phyloP scores from a whole-genome alignment of 2,329 filamentous ascomycete species.

The Curvularia spicifera region DNA sequence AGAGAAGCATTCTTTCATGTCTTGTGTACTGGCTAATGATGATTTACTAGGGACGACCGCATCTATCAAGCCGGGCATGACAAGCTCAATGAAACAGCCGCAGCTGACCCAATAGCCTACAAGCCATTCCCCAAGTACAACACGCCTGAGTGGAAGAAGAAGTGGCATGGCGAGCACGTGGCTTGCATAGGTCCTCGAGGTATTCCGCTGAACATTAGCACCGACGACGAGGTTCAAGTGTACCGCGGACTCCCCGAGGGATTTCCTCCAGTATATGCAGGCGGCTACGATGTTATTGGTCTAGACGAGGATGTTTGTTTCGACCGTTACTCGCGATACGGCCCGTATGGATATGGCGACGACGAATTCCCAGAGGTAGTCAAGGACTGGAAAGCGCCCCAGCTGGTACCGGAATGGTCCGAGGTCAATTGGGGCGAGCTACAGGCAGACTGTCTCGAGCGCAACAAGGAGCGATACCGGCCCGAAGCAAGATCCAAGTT shows the following conservation, averaged over 20 bases:
- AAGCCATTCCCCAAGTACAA: constrained; percentile 77
- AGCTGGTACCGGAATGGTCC: constrained; percentile 62
- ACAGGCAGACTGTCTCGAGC: constrained; percentile 68
- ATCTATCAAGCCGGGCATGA: constrained; percentile 48
- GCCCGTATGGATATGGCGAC: constrained; percentile 64
- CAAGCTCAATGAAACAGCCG: constrained; percentile 33
- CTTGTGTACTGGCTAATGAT: constrained; percentile 1
- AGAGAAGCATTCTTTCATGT: constrained; percentile 19
- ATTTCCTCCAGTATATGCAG: constrained; percentile 48
- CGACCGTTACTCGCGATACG: constrained; percentile 61
- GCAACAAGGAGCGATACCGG: constrained; percentile 69
- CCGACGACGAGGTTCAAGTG: constrained; percentile 69
- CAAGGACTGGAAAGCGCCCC: constrained; percentile 48
- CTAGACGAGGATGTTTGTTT: constrained; percentile 65
- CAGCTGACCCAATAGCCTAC: constrained; percentile 62
- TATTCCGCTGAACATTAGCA: constrained; percentile 58
- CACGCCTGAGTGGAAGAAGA: constrained; percentile 63
- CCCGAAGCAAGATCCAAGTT: constrained; percentile 50
- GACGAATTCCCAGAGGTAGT: constrained; percentile 59
- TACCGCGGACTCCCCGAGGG: constrained; percentile 61
- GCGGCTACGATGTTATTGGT: constrained; percentile 48
- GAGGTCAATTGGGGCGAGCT: constrained; percentile 73
- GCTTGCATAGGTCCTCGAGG: constrained; percentile 69
- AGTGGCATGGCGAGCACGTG: constrained; percentile 64
- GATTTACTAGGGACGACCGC: constrained; percentile 45